phyloP scores from a whole-genome alignment of 1,284 basidiomycete species.

The Fomitopsis palustris region DNA sequence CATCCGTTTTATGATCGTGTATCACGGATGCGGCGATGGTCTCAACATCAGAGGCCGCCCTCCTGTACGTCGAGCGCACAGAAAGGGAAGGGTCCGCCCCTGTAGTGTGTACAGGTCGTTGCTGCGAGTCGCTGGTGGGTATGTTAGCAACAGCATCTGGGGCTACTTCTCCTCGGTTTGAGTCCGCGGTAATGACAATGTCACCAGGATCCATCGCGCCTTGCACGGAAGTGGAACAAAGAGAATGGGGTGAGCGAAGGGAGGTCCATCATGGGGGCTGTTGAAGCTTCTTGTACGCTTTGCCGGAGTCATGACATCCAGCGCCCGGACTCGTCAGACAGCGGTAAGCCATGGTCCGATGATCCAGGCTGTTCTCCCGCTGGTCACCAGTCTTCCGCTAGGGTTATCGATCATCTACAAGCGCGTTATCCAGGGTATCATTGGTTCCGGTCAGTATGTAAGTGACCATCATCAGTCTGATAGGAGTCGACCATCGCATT shows the following conservation, averaged over 20 bases:
- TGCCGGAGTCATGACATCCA: background rate
- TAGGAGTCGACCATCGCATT: no score
- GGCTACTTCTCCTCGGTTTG: background rate
- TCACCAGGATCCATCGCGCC: background rate
- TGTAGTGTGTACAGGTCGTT: background rate
- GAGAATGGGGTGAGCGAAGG: background rate
- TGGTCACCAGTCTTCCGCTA: background rate
- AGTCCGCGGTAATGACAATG: background rate
- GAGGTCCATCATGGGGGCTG: no score
- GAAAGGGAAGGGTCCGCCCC: background rate
- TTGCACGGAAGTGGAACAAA: background rate
- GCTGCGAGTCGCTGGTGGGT: background rate
- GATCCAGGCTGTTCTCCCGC: background rate
- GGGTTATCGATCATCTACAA: background rate
- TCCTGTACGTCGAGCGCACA: slow-evolving; percentile 1
- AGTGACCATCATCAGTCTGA: background rate
- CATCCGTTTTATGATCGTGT: background rate
- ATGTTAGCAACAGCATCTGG: background rate
- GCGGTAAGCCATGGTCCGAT: background rate
- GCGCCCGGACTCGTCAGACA: background rate
- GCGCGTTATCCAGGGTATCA: background rate
- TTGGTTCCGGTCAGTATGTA: background rate
- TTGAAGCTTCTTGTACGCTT: background rate
- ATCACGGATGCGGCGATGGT: background rate
- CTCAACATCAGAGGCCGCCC: background rate